phyloP scores from a whole-genome alignment of 176 grass and related monocot species.

The Carex scoparia region DNA sequence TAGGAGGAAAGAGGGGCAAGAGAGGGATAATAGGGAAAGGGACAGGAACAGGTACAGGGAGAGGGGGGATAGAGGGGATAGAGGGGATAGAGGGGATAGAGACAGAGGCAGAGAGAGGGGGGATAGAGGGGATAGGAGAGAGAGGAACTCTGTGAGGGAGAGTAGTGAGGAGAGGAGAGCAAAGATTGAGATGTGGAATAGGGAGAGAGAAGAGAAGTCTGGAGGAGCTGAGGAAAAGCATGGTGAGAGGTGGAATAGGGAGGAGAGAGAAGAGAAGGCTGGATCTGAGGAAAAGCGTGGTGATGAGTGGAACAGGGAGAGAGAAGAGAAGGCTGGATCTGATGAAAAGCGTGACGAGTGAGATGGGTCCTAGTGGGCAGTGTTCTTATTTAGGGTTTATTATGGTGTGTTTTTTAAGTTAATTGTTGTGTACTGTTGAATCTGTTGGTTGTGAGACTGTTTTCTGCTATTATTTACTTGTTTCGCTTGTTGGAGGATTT shows the following conservation, averaged over 20 bases:
- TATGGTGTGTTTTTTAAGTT: background rate
- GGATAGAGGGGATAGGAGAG: slow-evolving; percentile 22
- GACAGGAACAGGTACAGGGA: slow-evolving; percentile 38
- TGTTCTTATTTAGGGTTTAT: background rate
- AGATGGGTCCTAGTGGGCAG: background rate
- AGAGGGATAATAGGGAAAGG: slow-evolving; percentile 16
- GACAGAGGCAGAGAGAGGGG: slow-evolving; percentile 38
- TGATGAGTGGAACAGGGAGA: too few species aligned
- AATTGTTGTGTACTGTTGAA: background rate
- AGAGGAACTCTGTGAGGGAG: slow-evolving; percentile 49
- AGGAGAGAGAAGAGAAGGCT: too few species aligned
- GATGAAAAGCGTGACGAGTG: background rate
- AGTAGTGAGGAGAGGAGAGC: slow-evolving; percentile 85
- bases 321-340: too few species aligned
- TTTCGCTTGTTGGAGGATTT: background rate
- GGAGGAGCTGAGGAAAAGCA: background rate
- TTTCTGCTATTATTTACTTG: background rate
- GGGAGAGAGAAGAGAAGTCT: slow-evolving; percentile 47
- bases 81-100: slow-evolving; percentile 35
- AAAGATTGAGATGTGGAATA: slow-evolving; percentile 80
- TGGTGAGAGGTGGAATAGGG: background rate
- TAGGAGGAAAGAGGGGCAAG: slow-evolving; percentile 21
- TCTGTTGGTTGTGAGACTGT: background rate
- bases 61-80: slow-evolving; percentile 27
- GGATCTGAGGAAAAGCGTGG: too few species aligned